Conservation (phyloP, 1,139 yeast genomes). For the Debaryomycetaceae sp. region DNA sequence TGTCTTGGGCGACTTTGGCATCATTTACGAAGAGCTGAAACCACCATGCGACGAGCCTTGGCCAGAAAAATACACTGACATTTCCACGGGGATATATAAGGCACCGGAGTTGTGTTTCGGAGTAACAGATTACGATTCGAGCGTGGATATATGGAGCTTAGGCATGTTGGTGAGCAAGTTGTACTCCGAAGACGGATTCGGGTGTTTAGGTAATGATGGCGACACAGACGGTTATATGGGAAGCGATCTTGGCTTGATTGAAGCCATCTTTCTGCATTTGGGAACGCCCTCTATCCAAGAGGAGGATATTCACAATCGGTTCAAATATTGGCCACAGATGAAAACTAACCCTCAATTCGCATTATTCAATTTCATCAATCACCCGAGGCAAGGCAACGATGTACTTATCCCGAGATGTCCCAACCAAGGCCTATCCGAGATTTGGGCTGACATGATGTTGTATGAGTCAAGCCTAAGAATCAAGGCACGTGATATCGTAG, state of each 20-base stretch:
- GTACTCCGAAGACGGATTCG: slow-evolving; percentile 42
- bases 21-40: slow-evolving; percentile 44
- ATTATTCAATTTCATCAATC: slow-evolving; percentile 21
- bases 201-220: slow-evolving; percentile 33
- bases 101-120: slow-evolving; percentile 85
- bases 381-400: slow-evolving; percentile 13
- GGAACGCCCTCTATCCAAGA: slow-evolving; percentile 62
- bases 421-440: slow-evolving; percentile 11
- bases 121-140: slow-evolving; percentile 51
- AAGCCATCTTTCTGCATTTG: slow-evolving; percentile 55
- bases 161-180: slow-evolving; percentile 67
- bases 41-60: slow-evolving; percentile 38
- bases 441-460: slow-evolving; percentile 70
- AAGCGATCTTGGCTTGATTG: slow-evolving; percentile 60
- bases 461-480: slow-evolving; percentile 73
- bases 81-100: slow-evolving; percentile 72
- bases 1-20: slow-evolving; percentile 75
- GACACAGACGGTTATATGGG: no score
- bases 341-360: slow-evolving; percentile 29
- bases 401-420: slow-evolving; percentile 26
- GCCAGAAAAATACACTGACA: slow-evolving; percentile 56
- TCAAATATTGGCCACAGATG: slow-evolving; percentile 34
- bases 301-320: slow-evolving; percentile 1
- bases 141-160: slow-evolving; percentile 78
- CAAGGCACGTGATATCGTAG: slow-evolving; percentile 20